phyloP scores from a whole-genome alignment of 352 stramenopile genomes.

The Blastocystis hominis region DNA sequence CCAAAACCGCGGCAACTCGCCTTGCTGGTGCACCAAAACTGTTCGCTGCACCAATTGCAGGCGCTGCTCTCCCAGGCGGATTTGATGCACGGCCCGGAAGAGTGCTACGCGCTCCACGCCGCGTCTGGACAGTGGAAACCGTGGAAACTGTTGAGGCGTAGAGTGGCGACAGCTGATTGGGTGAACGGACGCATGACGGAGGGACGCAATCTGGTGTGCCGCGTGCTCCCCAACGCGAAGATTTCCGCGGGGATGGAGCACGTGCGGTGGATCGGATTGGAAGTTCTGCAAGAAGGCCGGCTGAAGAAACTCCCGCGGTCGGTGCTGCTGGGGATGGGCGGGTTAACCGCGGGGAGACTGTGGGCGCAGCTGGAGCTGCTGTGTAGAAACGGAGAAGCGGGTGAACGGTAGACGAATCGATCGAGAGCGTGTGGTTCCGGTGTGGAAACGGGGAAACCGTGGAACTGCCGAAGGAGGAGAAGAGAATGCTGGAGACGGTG shows the following conservation, averaged over 20 bases:
- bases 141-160: neutral
- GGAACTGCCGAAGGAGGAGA: neutral
- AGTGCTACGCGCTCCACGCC: neutral
- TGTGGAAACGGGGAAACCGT: neutral
- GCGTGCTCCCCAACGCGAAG: neutral
- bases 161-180: neutral
- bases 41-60: neutral
- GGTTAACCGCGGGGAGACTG: neutral
- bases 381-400: neutral
- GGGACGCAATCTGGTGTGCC: conserved; percentile 20
- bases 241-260: neutral
- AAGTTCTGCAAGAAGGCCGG: neutral
- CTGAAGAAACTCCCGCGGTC: conserved; percentile 6
- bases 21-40: neutral
- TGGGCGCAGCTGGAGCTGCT: neutral
- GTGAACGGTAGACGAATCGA: neutral
- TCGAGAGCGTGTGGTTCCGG: neutral
- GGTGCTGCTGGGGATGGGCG: neutral
- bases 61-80: neutral
- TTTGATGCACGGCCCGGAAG: neutral
- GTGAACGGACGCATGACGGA: conserved; percentile 11
- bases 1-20: neutral
- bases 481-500: neutral
- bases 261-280: neutral
- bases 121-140: neutral